Percentiles rank a stretch among this genome's conserved stretches.
phyloP scores from a whole-genome alignment of 2,329 filamentous ascomycete genomes.

The Trichoderma citrinoviride region DNA sequence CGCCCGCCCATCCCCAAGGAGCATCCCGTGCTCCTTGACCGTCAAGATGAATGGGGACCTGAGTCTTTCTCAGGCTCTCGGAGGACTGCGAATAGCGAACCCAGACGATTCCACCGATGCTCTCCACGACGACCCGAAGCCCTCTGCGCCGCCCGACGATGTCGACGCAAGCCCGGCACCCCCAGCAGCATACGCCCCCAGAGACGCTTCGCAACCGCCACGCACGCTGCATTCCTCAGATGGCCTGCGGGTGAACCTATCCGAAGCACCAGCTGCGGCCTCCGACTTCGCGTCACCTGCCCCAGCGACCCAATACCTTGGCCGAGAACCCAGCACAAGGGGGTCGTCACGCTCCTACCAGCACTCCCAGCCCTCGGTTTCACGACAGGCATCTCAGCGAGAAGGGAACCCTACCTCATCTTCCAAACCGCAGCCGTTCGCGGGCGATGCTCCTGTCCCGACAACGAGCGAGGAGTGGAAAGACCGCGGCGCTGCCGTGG shows the following conservation, averaged over 20 bases:
- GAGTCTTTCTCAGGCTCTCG: conserved; percentile 87
- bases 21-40: conserved; percentile 23
- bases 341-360: conserved; percentile 1
- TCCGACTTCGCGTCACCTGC: conserved; percentile 48
- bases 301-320: conserved; percentile 40
- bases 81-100: conserved; percentile 94
- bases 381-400: conserved; percentile 73
- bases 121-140: conserved; percentile 29
- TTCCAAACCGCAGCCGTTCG: conserved; percentile 32
- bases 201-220: conserved; percentile 24
- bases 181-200: conserved; percentile 22
- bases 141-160: conserved; percentile 19
- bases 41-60: conserved; percentile 82
- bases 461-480: conserved; percentile 89
- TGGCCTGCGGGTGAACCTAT: conserved; percentile 19
- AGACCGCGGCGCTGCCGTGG: conserved; percentile 86
- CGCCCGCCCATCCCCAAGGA: conserved; percentile 20
- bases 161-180: conserved; percentile 21
- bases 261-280: conserved; percentile 23
- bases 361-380: conserved; percentile 48
- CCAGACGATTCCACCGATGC: conserved; percentile 68
- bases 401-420: conserved; percentile 49
- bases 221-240: conserved; percentile 22
- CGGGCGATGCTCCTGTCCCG: conserved; percentile 43
- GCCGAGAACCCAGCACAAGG: conserved; percentile 66